Base-by-base conservation (phyloP, 192 early-diverging fungal species). In the Coemansia sp. region DNA sequence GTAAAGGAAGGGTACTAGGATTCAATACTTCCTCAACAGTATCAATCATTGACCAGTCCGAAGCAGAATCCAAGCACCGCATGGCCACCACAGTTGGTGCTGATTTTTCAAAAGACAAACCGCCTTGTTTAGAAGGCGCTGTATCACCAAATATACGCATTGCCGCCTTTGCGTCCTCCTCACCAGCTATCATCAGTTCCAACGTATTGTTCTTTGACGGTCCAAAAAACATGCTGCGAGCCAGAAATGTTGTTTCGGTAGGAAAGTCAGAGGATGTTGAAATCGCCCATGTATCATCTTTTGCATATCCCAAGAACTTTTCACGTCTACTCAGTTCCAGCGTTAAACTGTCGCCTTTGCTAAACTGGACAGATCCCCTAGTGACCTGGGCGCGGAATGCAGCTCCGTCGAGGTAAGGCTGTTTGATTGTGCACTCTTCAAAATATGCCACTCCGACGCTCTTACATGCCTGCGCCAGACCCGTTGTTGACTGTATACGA, bases 41-140 rank as follows among this genome's bases (percentile, higher is more conserved):
- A 35, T 69, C 69, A 9, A 78, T 28, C 76, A 78, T 78, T 10
- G 65, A 54, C 70, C 68, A 78, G 42, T 68, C 69, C 2, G 62
- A 69, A 9, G 57, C 53, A 19, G 65, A 69, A 25, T 64, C 60
- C 41, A 67, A 38, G 29, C 72, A 76, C 32, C 65, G 55, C n/a
- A 69, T 56, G 0, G 64, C 72, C 9, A 60, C 53, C 8, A 67
- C 54, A 0, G 37, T 51, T 1, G 61, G 48, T 35, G 49, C 35
- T 0, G 50, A 14, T 15, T 46, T 48, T n/a, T 56, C 51, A 18
- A 28, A 47, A 9, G 34, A 28, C 10, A 15, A 30, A 9, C 18
- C 39, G 33, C 36, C 36, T 39, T 19, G 40, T 44, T 26, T 19
- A 28, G 38, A 20, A 6, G 14, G 17, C 27, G 14, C 23, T 5